Evolutionary conservation across 352 stramenopile genomes (phyloP).

Genomic region (Pelagophyceae sp.): DNA sequence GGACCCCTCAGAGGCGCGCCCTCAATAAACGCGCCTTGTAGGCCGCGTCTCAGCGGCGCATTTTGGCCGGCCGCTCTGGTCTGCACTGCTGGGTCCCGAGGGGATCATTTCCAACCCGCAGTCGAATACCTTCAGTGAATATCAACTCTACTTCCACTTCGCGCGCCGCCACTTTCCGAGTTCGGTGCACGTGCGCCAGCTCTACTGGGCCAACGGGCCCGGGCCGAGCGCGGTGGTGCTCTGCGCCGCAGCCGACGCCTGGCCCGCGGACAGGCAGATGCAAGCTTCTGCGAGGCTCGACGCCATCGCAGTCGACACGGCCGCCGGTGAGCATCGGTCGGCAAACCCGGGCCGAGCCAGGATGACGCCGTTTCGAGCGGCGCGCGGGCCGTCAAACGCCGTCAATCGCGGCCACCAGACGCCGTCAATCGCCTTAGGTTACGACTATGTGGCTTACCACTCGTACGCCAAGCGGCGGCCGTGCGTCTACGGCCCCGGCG

Average conservation of each 20-base stretch:
- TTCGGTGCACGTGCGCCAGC: not conserved
- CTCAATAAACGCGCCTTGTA: too few relatives aligned
- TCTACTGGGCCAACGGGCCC: constrained; percentile 21
- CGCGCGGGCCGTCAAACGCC: too few relatives aligned
- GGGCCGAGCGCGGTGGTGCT: not conserved
- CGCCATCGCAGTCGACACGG: not conserved
- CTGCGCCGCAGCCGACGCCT: not conserved
- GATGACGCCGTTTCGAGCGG: too few relatives aligned
- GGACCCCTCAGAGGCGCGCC: too few relatives aligned
- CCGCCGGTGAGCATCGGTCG: too few relatives aligned
- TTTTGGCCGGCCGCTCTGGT: not conserved
- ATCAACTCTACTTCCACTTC: constrained; percentile 19
- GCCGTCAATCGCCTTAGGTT: too few relatives aligned
- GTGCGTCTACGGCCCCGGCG: constrained; percentile 8
- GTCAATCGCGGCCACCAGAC: too few relatives aligned
- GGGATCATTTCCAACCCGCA: not conserved
- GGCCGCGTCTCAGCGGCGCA: not conserved
- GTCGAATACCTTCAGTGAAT: constrained; percentile 7
- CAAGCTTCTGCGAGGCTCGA: not conserved
- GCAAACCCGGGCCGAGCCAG: too few relatives aligned
- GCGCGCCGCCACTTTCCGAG: not conserved
- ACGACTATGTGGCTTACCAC: constrained; percentile 20
- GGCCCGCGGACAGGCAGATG: not conserved
- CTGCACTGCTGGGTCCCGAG: not conserved
- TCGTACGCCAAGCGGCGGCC: constrained; percentile 11